Conservation (phyloP, 306 rosid species). For the Quercus glauca region DNA sequence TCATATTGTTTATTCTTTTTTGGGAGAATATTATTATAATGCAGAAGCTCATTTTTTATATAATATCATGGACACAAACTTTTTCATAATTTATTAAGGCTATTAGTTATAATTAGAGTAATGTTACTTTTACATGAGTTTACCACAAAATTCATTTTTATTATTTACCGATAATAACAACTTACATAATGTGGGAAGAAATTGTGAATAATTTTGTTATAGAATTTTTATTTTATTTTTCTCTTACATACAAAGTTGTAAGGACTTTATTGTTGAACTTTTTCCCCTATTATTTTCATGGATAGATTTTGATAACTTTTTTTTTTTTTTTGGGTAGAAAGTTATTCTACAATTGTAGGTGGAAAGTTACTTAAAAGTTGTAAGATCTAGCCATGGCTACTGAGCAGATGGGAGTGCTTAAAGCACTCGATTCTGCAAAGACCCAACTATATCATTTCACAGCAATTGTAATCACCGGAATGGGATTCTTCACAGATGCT, state of each 20-base stretch:
- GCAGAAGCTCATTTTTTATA: no score
- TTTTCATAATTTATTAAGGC: no score
- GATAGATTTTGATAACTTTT: background rate
- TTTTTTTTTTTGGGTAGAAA: background rate
- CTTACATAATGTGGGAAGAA: no score
- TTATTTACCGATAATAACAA: no score
- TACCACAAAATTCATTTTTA: no score
- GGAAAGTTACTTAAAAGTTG: background rate
- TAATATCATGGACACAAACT: no score
- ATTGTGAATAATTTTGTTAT: no score
- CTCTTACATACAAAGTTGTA: background rate
- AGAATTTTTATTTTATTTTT: no score
- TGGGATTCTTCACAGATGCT: conserved; percentile 31
- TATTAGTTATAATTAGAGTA: no score
- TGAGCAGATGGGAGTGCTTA: conserved; percentile 4
- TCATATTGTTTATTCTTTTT: no score
- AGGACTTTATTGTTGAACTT: background rate
- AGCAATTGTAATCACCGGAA: conserved; percentile 25
- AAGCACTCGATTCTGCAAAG: conserved; percentile 14
- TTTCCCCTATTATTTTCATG: background rate
- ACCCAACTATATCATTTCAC: conserved; percentile 30
- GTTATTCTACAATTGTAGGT: background rate
- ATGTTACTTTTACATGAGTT: no score
- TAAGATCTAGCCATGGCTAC: background rate
- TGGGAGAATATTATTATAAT: no score